Evolutionary conservation across 345 rosid genomes (phyloP).

Genomic region (Nephelium lappaceum): DNA sequence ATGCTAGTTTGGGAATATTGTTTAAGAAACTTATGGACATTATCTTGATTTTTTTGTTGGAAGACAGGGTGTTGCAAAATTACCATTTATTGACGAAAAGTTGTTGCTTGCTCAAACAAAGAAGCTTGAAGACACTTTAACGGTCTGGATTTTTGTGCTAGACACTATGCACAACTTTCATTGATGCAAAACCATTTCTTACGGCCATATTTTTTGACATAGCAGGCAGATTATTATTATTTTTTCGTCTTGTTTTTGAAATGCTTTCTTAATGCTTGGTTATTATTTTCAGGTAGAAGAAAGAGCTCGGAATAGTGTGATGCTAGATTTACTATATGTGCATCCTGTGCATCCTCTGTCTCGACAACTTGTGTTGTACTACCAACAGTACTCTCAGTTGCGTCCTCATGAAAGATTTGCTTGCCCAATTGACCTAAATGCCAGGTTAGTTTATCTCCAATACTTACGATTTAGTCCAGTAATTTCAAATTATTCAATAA

Average conservation of each 20-base stretch:
- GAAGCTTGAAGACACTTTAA: slow-evolving; percentile 78
- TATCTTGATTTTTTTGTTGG: slow-evolving; percentile 24
- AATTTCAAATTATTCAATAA: slow-evolving; percentile 12
- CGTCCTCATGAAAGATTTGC: slow-evolving; percentile 47
- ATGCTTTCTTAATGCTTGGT: slow-evolving; percentile 12
- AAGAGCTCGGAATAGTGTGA: slow-evolving; percentile 74
- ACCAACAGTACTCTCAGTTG: slow-evolving; percentile 34
- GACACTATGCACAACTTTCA: slow-evolving; percentile 2
- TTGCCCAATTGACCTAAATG: slow-evolving; percentile 52
- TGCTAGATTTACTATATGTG: slow-evolving; percentile 83
- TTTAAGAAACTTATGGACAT: background rate
- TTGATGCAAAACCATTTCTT: background rate
- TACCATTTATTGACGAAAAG: slow-evolving; percentile 92
- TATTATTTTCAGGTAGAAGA: slow-evolving; percentile 68
- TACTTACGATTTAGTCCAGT: slow-evolving; percentile 1
- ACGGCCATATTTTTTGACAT: background rate
- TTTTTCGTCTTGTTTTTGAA: background rate
- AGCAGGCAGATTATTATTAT: background rate
- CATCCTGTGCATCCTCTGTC: slow-evolving; percentile 71
- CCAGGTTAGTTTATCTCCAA: slow-evolving; percentile 53
- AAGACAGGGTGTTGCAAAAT: slow-evolving; percentile 84
- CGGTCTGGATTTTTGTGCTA: slow-evolving; percentile 50
- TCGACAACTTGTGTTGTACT: slow-evolving; percentile 44
- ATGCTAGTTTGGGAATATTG: background rate
- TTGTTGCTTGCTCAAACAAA: slow-evolving; percentile 75